Conservation (phyloP, 2,329 filamentous ascomycete species). For the Colletotrichum sidae region DNA sequence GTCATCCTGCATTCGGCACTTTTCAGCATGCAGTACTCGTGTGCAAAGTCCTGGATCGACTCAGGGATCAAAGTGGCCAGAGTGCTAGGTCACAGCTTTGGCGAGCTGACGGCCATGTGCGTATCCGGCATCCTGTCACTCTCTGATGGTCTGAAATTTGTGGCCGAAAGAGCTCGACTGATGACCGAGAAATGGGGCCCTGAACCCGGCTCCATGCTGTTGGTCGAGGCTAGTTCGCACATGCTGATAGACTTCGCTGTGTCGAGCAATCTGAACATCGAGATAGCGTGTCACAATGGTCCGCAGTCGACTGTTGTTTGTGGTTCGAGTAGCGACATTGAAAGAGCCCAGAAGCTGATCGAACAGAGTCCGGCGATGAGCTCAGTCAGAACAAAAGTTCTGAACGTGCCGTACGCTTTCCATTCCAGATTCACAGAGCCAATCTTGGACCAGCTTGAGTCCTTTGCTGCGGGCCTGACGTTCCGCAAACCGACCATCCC, state of each 20-base stretch:
- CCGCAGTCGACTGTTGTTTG: slow-evolving; percentile 53
- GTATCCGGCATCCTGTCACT: slow-evolving; percentile 47
- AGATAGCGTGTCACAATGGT: slow-evolving; percentile 63
- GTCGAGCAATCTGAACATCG: slow-evolving; percentile 38
- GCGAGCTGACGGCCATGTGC: slow-evolving; percentile 54
- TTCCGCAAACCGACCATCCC: slow-evolving; percentile 6
- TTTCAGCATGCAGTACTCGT: slow-evolving; percentile 12
- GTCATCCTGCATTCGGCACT: slow-evolving; percentile 49
- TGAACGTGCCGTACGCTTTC: slow-evolving; percentile 60
- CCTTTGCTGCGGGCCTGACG: slow-evolving; percentile 38
- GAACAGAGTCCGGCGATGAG: neutral
- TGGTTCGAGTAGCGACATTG: slow-evolving; percentile 48
- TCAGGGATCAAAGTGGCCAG: neutral
- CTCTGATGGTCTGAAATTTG: slow-evolving; percentile 45
- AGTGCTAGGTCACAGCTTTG: slow-evolving; percentile 51
- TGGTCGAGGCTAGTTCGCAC: slow-evolving; percentile 46
- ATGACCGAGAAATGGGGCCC: slow-evolving; percentile 48
- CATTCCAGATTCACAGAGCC: slow-evolving; percentile 56
- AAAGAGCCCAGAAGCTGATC: slow-evolving; percentile 31
- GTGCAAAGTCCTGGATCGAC: slow-evolving; percentile 10
- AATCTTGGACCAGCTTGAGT: slow-evolving; percentile 43
- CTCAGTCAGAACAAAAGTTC: slow-evolving; percentile 45
- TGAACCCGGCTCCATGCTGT: slow-evolving; percentile 54
- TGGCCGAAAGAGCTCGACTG: slow-evolving; percentile 44
- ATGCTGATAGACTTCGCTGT: neutral